A percentile compares a stretch with the other conserved stretches of the same genome.
phyloP scores from a whole-genome alignment of 1,284 basidiomycete species.

The Polyporus tsugae region DNA sequence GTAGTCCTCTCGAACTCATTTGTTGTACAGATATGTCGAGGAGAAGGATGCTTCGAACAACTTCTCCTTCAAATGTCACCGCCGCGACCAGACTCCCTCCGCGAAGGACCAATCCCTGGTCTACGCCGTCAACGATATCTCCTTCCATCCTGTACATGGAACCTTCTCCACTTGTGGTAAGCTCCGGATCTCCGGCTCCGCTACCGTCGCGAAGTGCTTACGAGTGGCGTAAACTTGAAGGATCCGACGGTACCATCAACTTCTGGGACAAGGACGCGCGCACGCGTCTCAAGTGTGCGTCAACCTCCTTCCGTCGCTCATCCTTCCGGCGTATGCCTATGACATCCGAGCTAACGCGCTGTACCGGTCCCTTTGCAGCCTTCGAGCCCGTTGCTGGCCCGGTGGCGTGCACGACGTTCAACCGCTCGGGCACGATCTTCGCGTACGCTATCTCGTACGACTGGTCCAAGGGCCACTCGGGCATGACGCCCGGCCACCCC shows the following conservation, averaged over 20 bases:
- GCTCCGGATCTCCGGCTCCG: slow-evolving; percentile 39
- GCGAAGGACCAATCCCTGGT: slow-evolving; percentile 83
- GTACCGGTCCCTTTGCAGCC: slow-evolving; percentile 48
- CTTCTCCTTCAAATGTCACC: slow-evolving; percentile 97
- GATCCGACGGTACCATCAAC: slow-evolving; percentile 82
- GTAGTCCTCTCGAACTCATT: neutral
- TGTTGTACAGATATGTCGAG: slow-evolving; percentile 71
- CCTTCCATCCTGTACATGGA: slow-evolving; percentile 92
- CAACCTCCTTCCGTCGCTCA: slow-evolving; percentile 20
- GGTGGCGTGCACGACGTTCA: slow-evolving; percentile 82
- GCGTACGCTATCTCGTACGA: slow-evolving; percentile 92
- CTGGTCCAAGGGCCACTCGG: slow-evolving; percentile 90
- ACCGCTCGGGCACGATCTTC: slow-evolving; percentile 86
- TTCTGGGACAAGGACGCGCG: slow-evolving; percentile 94
- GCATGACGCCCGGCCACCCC: slow-evolving; percentile 81
- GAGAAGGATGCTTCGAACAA: slow-evolving; percentile 83
- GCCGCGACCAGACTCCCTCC: slow-evolving; percentile 72
- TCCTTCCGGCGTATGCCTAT: too few species aligned
- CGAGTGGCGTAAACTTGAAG: slow-evolving; percentile 43
- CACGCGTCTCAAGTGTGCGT: slow-evolving; percentile 86
- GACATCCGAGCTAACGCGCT: slow-evolving; percentile 1
- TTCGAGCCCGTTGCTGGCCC: slow-evolving; percentile 77
- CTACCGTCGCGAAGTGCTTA: neutral
- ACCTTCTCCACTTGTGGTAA: slow-evolving; percentile 94
- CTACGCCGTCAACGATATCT: slow-evolving; percentile 91